A percentile compares a stretch with the other conserved stretches of the same genome.
Conservation (phyloP, 768 basidiomycete species). For the Russula sp. region DNA sequence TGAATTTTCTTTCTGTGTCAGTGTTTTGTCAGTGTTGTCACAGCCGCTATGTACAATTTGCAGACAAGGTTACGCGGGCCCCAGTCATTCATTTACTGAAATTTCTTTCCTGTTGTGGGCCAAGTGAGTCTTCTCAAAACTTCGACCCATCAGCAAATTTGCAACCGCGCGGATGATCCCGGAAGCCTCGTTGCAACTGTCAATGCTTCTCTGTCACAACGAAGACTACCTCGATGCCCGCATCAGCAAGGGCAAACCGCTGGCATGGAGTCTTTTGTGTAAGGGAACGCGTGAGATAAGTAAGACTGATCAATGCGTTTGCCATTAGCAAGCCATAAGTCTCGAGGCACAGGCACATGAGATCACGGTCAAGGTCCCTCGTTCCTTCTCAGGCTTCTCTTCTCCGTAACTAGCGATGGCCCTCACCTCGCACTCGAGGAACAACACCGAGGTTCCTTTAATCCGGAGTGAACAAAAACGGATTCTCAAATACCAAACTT, state of each 20-base stretch:
- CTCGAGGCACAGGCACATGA: neutral
- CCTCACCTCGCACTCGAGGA: no score
- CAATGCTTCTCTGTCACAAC: neutral
- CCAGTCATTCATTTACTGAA: conserved; percentile 3
- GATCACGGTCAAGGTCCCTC: no score
- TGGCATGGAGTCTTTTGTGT: neutral
- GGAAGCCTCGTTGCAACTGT: conserved; percentile 2
- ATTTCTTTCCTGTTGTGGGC: neutral
- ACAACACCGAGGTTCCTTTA: no score
- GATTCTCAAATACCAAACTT: neutral
- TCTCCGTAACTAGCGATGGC: no score
- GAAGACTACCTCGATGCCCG: neutral
- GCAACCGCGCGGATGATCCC: neutral
- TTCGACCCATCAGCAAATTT: neutral
- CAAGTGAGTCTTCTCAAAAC: conserved; percentile 4
- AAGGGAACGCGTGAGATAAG: neutral
- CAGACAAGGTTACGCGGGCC: conserved; percentile 5
- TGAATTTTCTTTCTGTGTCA: conserved; percentile 7
- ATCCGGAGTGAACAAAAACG: no score
- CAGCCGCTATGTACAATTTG: conserved; percentile 15
- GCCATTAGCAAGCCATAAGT: neutral
- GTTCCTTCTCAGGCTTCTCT: no score
- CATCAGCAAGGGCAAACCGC: neutral
- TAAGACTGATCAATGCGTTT: neutral
- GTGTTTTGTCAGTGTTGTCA: conserved; percentile 19